A percentile compares a stretch with the other conserved stretches of the same genome.
These are phyloP conservation scores for Parathielavia appendiculata DNA, from an alignment of 495 filamentous ascomycete genomes.

Conservation along the genomic window DNA sequence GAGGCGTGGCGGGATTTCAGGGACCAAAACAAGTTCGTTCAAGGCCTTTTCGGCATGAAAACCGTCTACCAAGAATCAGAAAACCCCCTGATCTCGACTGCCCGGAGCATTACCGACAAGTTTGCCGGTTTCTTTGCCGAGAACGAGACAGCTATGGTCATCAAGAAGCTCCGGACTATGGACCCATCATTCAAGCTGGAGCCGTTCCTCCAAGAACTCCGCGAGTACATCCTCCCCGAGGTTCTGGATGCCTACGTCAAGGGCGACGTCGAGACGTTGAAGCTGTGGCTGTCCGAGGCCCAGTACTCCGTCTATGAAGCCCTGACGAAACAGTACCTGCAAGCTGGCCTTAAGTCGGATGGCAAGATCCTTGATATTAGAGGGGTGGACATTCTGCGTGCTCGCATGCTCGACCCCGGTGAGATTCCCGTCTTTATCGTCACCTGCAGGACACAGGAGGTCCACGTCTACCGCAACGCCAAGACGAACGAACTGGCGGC, in stretches of 20 bases:
- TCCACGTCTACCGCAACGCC: constrained; percentile 88
- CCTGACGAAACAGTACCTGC: constrained; percentile 88
- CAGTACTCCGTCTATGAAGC: constrained; percentile 94
- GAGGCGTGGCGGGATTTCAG: constrained; percentile 91
- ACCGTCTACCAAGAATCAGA: constrained; percentile 89
- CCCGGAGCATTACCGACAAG: constrained; percentile 86
- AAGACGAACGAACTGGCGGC: constrained; percentile 86
- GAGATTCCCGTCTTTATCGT: constrained; percentile 97
- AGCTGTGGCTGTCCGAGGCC: constrained; percentile 90
- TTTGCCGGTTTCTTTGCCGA: constrained; percentile 96
- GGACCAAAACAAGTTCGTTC: constrained; percentile 82
- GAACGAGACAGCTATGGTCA: constrained; percentile 93
- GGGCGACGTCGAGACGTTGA: constrained; percentile 84
- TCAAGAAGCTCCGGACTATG: constrained; percentile 96
- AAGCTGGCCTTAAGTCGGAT: constrained; percentile 86
- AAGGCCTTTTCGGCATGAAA: constrained; percentile 78
- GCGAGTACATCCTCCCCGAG: constrained; percentile 96
- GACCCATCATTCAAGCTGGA: constrained; percentile 94
- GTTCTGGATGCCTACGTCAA: constrained; percentile 97
- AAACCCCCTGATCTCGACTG: constrained; percentile 89
- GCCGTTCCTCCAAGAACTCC: constrained; percentile 85
- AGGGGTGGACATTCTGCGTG: constrained; percentile 83
- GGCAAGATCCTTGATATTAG: constrained; percentile 92
- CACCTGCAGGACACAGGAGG: constrained; percentile 93
- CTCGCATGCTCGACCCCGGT: constrained; percentile 90